Percentiles rank a stretch among this genome's conserved stretches.
Evolutionary conservation across 1,284 basidiomycete genomes (phyloP).

Genomic region (Ganoderma sinense): DNA sequence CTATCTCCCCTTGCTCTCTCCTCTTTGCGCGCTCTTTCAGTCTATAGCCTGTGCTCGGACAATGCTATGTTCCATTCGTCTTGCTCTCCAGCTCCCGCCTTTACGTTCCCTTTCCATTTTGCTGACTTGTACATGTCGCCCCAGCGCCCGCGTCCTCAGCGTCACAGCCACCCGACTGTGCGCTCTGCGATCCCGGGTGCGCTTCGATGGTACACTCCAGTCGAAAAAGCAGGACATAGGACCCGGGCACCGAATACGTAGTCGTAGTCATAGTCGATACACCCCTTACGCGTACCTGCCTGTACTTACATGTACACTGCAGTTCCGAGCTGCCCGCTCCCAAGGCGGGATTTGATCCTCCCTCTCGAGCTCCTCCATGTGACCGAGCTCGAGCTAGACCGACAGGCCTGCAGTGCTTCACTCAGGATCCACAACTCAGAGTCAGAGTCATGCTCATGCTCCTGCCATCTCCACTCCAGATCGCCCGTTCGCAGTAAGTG

Average conservation of each 20-base stretch:
- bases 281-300: neutral
- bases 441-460: neutral
- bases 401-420: neutral
- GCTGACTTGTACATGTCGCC: neutral
- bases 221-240: neutral
- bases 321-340: neutral
- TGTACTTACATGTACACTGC: conserved; percentile 1
- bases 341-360: neutral
- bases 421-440: neutral
- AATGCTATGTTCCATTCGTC: neutral
- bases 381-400: conserved; percentile 1
- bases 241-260: no score
- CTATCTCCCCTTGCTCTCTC: conserved; percentile 3
- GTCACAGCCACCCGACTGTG: conserved; percentile 1
- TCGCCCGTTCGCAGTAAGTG: neutral
- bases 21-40: no score
- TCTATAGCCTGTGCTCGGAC: neutral
- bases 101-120: neutral
- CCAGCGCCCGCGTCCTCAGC: neutral
- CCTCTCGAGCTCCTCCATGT: neutral
- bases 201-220: neutral
- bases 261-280: neutral
- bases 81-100: neutral
- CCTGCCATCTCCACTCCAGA: conserved; percentile 1
- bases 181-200: neutral